Conservation (phyloP, 495 filamentous ascomycete genomes). For the Physcia stellaris region DNA sequence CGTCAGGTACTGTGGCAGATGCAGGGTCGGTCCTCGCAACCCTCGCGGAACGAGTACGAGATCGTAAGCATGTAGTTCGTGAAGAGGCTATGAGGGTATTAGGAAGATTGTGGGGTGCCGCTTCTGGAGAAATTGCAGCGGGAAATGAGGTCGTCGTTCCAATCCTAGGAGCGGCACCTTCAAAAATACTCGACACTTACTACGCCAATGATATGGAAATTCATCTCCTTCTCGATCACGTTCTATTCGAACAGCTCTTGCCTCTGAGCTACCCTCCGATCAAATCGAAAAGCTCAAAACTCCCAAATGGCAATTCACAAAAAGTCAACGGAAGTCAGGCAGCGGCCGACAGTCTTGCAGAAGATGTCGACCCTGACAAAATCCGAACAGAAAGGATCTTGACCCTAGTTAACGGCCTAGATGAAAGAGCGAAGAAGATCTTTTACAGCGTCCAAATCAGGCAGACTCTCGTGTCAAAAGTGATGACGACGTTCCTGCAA, state of each 20-base stretch:
- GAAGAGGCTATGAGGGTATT: constrained; percentile 75
- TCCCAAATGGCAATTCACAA: constrained; percentile 46
- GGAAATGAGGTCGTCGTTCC: constrained; percentile 62
- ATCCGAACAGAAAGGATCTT: constrained; percentile 77
- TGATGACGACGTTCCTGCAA: constrained; percentile 57
- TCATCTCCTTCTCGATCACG: constrained; percentile 67
- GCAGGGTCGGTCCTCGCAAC: constrained; percentile 59
- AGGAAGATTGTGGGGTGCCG: constrained; percentile 81
- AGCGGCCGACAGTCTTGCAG: constrained; percentile 30
- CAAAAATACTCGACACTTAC: constrained; percentile 71
- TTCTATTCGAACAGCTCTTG: constrained; percentile 74
- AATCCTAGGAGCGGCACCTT: constrained; percentile 65
- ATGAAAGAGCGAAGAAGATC: constrained; percentile 65
- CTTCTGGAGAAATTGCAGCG: constrained; percentile 69
- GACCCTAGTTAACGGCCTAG: constrained; percentile 63
- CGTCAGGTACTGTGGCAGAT: constrained; percentile 54
- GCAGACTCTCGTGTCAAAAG: constrained; percentile 54
- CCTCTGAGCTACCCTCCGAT: constrained; percentile 75
- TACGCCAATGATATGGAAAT: constrained; percentile 87
- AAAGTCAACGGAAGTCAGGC: constrained; percentile 37
- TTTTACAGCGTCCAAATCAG: constrained; percentile 78
- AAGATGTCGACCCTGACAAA: constrained; percentile 58
- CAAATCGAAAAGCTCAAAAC: constrained; percentile 50
- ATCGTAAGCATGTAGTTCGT: constrained; percentile 68
- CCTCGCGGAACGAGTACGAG: constrained; percentile 77